phyloP scores from a whole-genome alignment of 495 filamentous ascomycete species.

The Apiosordaria backusii region DNA sequence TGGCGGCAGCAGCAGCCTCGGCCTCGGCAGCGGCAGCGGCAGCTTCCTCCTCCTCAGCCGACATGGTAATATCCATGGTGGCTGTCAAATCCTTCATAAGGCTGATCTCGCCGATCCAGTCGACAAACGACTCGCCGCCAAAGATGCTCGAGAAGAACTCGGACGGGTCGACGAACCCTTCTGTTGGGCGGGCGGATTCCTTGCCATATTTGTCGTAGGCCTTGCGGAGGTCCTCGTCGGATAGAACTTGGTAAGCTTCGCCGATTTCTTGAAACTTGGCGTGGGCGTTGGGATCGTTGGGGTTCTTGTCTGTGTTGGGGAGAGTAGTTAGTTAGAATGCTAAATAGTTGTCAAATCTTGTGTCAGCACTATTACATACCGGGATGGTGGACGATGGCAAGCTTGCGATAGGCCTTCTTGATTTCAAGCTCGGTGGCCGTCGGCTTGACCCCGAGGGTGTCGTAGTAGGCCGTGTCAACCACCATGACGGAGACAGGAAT shows the following conservation, averaged over 20 bases:
- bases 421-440: slow-evolving; percentile 93
- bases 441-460: slow-evolving; percentile 81
- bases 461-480: slow-evolving; percentile 84
- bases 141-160: slow-evolving; percentile 99
- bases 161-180: slow-evolving; percentile 91
- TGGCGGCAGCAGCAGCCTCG: slow-evolving; percentile 47
- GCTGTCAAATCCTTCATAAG: slow-evolving; percentile 88
- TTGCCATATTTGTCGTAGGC: slow-evolving; percentile 97
- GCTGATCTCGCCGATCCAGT: slow-evolving; percentile 87
- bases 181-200: slow-evolving; percentile 78
- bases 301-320: slow-evolving; percentile 78
- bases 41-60: slow-evolving; percentile 58
- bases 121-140: slow-evolving; percentile 90
- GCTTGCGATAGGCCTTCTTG: slow-evolving; percentile 98
- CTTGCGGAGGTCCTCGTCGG: slow-evolving; percentile 75
- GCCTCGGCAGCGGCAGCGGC: slow-evolving; percentile 46
- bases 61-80: slow-evolving; percentile 86
- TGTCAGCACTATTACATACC: slow-evolving; percentile 33
- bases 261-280: slow-evolving; percentile 92
- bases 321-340: slow-evolving; percentile 14
- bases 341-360: neutral
- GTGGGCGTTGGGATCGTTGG: slow-evolving; percentile 91
- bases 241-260: slow-evolving; percentile 97
- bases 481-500: slow-evolving; percentile 56
- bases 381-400: slow-evolving; percentile 73